Conservation (phyloP, 2,329 filamentous ascomycete species). For the Drechslerella coelobrocha region DNA sequence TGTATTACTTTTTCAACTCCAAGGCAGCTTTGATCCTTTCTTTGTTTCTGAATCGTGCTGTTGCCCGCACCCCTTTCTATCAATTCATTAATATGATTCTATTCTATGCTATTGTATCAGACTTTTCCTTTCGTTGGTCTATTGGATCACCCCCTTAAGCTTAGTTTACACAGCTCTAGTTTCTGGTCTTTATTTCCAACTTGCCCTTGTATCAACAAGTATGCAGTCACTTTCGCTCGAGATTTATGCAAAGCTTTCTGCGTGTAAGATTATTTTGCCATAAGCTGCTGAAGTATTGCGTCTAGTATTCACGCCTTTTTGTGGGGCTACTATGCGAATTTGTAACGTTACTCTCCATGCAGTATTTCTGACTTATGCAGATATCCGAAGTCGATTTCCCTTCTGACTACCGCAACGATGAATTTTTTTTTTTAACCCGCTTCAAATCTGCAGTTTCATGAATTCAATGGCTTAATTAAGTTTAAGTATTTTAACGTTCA, state of each 20-base stretch:
- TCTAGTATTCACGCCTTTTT: not conserved
- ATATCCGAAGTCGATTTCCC: too few species aligned
- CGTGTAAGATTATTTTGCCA: not conserved
- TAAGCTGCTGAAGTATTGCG: not conserved
- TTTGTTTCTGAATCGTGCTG: constrained; percentile 43
- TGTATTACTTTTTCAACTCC: constrained; percentile 32
- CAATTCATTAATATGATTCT: constrained; percentile 28
- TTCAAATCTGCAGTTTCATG: too few species aligned
- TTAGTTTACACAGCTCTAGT: constrained; percentile 17
- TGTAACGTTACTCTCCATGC: not conserved
- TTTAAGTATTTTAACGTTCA: too few species aligned
- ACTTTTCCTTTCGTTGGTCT: constrained; percentile 21
- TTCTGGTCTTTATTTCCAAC: not conserved
- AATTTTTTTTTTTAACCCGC: too few species aligned
- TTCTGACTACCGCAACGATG: too few species aligned
- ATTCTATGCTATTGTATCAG: constrained; percentile 28
- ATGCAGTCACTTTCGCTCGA: not conserved
- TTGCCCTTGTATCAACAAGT: not conserved
- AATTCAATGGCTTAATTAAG: too few species aligned
- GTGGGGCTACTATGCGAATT: not conserved
- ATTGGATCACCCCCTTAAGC: not conserved
- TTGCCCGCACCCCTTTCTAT: constrained; percentile 36
- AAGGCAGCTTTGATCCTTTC: constrained; percentile 23
- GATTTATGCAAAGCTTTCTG: not conserved
- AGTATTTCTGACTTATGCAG: too few species aligned